Percentiles rank a stretch among this genome's conserved stretches.
phyloP scores from a whole-genome alignment of 2,329 filamentous ascomycete genomes.

The Dactylellina drechsleri region DNA sequence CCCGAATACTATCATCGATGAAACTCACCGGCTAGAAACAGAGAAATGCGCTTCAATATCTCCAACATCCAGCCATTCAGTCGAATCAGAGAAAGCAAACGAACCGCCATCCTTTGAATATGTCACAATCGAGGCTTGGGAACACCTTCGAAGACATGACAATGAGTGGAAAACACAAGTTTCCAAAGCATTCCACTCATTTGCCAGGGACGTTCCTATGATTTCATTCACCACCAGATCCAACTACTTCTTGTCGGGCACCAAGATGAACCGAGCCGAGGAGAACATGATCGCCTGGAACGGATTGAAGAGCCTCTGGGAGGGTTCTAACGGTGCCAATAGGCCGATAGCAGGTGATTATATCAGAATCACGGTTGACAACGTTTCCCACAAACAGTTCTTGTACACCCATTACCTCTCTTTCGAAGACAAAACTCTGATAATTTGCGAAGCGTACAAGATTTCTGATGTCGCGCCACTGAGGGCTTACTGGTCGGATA shows the following conservation, averaged over 20 bases:
- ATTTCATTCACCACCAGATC: not conserved
- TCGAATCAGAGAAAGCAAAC: not conserved
- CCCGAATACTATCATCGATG: too few species aligned
- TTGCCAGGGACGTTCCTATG: not conserved
- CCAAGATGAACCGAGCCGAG: not conserved
- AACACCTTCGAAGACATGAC: not conserved
- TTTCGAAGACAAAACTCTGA: not conserved
- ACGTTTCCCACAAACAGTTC: not conserved
- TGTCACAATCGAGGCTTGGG: not conserved
- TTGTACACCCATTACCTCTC: conserved; percentile 6
- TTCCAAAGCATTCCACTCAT: not conserved
- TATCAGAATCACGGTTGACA: conserved; percentile 7
- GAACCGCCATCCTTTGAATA: not conserved
- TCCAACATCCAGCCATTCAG: too few species aligned
- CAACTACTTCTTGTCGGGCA: not conserved
- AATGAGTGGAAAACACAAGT: not conserved
- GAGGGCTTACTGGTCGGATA: conserved; percentile 15
- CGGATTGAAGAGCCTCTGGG: not conserved
- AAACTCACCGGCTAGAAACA: too few species aligned
- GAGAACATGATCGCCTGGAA: not conserved
- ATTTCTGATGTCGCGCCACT: not conserved
- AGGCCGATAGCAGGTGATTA: not conserved
- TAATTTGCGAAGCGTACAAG: conserved; percentile 12
- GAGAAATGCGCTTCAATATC: too few species aligned
- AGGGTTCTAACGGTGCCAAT: not conserved